These are phyloP conservation scores for Daldinia decipiens DNA, from an alignment of 495 filamentous ascomycete species.

Conservation along the genomic window DNA sequence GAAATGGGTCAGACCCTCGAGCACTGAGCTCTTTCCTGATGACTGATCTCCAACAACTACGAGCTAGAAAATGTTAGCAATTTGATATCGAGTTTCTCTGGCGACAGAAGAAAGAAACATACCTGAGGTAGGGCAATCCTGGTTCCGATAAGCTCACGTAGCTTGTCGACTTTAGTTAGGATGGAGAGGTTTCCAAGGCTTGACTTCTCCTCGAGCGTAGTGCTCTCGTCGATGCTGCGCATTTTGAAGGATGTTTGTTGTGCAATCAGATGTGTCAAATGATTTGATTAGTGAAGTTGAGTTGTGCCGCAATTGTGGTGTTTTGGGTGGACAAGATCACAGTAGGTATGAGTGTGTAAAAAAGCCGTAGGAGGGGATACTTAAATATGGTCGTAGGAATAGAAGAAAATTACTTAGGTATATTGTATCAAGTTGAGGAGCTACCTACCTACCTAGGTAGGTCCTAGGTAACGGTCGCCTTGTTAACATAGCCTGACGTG, in stretches of 20 bases:
- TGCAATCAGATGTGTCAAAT: neutral
- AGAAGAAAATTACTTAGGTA: too few relatives aligned
- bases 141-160: constrained; percentile 55
- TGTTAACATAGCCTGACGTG: too few relatives aligned
- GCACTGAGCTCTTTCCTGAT: constrained; percentile 63
- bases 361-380: too few relatives aligned
- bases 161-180: constrained; percentile 51
- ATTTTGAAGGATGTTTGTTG: constrained; percentile 25
- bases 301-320: too few relatives aligned
- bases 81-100: neutral
- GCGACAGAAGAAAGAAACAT: too few relatives aligned
- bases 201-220: constrained; percentile 4
- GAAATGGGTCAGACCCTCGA: constrained; percentile 63
- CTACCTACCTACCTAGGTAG: too few relatives aligned
- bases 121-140: constrained; percentile 53
- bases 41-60: constrained; percentile 64
- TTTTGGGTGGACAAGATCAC: too few relatives aligned
- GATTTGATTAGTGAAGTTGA: too few relatives aligned
- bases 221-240: constrained; percentile 5
- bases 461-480: too few relatives aligned
- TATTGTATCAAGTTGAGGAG: too few relatives aligned
- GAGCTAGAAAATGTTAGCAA: constrained; percentile 44
- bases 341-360: too few relatives aligned
- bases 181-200: constrained; percentile 37
- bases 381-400: too few relatives aligned